A percentile compares a stretch with the other conserved stretches of the same genome.
These are phyloP conservation scores for Pholiota microspora DNA, from an alignment of 768 basidiomycete genomes.

Conservation along the genomic window DNA sequence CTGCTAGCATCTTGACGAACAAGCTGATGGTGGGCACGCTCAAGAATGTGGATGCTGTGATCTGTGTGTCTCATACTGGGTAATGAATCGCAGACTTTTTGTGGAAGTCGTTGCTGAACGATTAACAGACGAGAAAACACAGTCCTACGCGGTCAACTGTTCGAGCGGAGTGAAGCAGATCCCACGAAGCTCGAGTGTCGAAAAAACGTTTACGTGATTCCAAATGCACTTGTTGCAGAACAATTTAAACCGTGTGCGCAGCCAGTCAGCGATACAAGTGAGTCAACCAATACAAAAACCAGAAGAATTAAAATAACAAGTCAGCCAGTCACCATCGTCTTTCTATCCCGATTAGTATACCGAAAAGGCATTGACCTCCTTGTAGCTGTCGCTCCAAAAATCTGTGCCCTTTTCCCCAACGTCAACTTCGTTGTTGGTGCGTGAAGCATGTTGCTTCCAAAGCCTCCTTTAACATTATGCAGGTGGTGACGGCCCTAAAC, in stretches of 20 bases:
- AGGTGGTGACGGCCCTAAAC: conserved; percentile 96
- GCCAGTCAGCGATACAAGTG: conserved; percentile 55
- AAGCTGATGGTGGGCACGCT: conserved; percentile 87
- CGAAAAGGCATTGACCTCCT: conserved; percentile 96
- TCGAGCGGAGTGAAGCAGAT: conserved; percentile 47
- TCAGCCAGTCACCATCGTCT: conserved; percentile 82
- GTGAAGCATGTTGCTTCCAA: conserved; percentile 10
- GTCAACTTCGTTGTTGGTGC: conserved; percentile 87
- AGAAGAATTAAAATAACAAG: background rate
- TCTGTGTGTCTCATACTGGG: conserved; percentile 98
- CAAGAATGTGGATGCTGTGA: conserved; percentile 89
- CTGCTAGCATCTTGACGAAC: conserved; percentile 96
- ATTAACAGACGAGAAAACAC: conserved; percentile 90
- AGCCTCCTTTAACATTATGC: background rate
- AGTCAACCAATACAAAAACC: conserved; percentile 18
- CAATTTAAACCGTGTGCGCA: conserved; percentile 72
- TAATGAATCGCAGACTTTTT: conserved; percentile 36
- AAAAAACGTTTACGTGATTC: conserved; percentile 83
- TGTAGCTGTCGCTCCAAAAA: conserved; percentile 86
- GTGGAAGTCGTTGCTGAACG: background rate
- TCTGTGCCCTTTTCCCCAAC: conserved; percentile 82
- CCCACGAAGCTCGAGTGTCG: conserved; percentile 45
- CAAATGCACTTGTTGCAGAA: conserved; percentile 86
- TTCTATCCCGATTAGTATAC: conserved; percentile 88
- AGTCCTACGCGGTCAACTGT: conserved; percentile 80